Conservation (phyloP, 371 early-diverging fungal genomes). For the Syncephalastrum sp. region DNA sequence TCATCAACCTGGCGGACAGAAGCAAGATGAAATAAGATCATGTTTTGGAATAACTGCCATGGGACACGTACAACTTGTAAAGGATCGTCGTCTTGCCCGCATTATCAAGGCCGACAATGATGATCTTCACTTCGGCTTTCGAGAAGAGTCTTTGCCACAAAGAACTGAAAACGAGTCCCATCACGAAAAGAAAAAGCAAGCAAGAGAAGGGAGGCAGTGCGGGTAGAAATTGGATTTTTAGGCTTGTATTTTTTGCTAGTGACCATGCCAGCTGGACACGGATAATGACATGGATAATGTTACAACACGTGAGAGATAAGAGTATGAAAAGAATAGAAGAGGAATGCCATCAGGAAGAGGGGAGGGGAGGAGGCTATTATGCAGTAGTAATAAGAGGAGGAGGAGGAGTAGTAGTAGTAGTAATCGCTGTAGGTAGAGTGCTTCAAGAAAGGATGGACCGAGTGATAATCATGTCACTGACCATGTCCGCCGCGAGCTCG, state of each 20-base stretch:
- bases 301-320: too few relatives aligned
- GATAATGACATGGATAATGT: too few relatives aligned
- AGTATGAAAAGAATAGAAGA: too few relatives aligned
- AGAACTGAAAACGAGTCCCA: slow-evolving; percentile 45
- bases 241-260: too few relatives aligned
- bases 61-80: slow-evolving; percentile 53
- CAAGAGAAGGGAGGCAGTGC: background rate
- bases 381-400: too few relatives aligned
- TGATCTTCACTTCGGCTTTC: slow-evolving; percentile 84
- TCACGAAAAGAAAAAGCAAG: slow-evolving; percentile 10
- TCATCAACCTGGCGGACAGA: slow-evolving; percentile 50
- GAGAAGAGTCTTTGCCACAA: slow-evolving; percentile 46
- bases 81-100: slow-evolving; percentile 91
- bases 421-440: too few relatives aligned
- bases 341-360: too few relatives aligned
- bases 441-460: background rate
- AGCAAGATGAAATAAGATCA: background rate
- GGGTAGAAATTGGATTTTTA: too few relatives aligned
- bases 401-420: too few relatives aligned
- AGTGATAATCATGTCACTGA: slow-evolving; percentile 13
- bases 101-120: slow-evolving; percentile 92
- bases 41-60: background rate
- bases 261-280: too few relatives aligned
- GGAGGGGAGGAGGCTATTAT: too few relatives aligned
- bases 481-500: slow-evolving; percentile 6